Percentiles rank a stretch among this genome's conserved stretches.
phyloP scores from a whole-genome alignment of 164 flowering plant species.

The Sedum album region DNA sequence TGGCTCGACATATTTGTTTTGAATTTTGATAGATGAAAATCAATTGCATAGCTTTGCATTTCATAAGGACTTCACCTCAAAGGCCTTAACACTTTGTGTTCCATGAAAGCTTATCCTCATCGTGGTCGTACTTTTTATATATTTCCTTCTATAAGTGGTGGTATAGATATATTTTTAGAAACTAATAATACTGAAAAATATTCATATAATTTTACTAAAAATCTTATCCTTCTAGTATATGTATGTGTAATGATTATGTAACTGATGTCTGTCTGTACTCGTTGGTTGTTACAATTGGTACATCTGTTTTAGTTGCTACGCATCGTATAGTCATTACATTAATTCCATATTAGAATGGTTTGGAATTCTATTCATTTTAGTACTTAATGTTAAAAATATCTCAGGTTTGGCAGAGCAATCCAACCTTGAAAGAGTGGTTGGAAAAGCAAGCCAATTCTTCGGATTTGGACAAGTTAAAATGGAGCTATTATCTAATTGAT shows the following conservation, averaged over 20 bases:
- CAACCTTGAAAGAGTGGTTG: constrained; percentile 71
- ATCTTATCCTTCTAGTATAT: no score
- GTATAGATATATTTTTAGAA: background rate
- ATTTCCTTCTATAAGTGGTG: no score
- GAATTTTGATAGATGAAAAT: no score
- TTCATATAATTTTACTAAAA: no score
- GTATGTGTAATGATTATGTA: no score
- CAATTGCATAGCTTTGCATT: no score
- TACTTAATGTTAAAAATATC: constrained; percentile 1
- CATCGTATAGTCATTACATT: background rate
- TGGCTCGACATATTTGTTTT: no score
- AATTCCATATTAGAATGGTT: background rate
- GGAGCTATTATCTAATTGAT: constrained; percentile 67
- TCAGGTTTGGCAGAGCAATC: constrained; percentile 84
- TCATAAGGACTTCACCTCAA: background rate
- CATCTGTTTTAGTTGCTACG: background rate
- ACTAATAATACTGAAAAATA: no score
- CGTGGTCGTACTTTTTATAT: no score
- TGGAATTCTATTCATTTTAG: background rate
- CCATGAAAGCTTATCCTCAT: background rate
- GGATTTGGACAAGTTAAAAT: constrained; percentile 56
- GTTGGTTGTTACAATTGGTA: background rate
- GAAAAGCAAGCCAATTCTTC: constrained; percentile 53
- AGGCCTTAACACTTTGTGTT: background rate
- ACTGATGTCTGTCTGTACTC: no score